Evolutionary conservation across 306 rosid species (phyloP).

Genomic region (Adenanthera pavonina): DNA sequence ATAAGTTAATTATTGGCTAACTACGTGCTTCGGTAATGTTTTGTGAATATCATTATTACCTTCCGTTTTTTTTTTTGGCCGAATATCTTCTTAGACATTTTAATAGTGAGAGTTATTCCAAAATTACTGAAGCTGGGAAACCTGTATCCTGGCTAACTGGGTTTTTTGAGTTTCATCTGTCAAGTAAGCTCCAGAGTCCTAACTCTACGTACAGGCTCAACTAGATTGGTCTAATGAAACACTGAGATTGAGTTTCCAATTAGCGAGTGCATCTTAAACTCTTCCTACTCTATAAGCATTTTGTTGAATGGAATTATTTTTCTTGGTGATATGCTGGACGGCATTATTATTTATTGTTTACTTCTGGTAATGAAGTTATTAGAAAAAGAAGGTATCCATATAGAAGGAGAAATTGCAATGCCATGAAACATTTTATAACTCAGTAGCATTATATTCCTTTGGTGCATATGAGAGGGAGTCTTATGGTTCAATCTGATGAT

Average conservation of each 20-base stretch:
- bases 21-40: constrained; percentile 1
- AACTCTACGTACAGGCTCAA: not conserved
- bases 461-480: constrained; percentile 20
- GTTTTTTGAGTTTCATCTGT: constrained; percentile 3
- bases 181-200: not conserved
- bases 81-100: not conserved
- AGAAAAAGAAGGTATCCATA: not conserved
- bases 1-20: constrained; percentile 28
- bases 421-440: constrained; percentile 13
- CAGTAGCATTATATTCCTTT: constrained; percentile 16
- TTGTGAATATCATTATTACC: not conserved
- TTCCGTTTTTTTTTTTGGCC: not conserved
- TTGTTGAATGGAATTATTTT: not conserved
- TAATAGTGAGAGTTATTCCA: constrained; percentile 20
- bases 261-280: not conserved
- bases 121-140: not conserved
- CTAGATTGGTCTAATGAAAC: not conserved
- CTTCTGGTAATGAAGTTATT: not conserved
- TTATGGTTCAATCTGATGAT: constrained; percentile 17
- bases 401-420: constrained; percentile 11
- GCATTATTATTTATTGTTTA: not conserved
- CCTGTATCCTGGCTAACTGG: not conserved
- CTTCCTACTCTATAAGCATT: not conserved
- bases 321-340: not conserved
- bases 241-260: not conserved